Evolutionary conservation across 202 grass and related monocot species (phyloP).

Genomic region (Cymbopogon flexuosus): DNA sequence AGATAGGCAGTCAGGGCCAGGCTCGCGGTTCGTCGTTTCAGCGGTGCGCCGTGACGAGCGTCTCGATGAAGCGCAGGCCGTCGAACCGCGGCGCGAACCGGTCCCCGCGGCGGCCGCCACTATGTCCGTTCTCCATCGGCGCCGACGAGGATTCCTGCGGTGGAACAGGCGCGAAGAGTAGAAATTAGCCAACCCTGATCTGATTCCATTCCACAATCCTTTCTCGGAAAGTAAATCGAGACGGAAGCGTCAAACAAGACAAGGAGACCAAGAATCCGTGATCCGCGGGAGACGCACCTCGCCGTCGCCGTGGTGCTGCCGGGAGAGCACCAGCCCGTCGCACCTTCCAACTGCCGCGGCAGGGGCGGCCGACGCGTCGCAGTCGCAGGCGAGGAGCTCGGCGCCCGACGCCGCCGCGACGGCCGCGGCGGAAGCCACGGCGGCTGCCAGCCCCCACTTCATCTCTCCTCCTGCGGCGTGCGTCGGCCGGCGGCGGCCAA

Average conservation of each 20-base stretch:
- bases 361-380: not conserved
- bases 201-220: not conserved
- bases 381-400: constrained; percentile 43
- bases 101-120: not conserved
- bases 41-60: constrained; percentile 69
- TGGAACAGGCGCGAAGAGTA: not conserved
- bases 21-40: not conserved
- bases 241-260: not conserved
- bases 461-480: not conserved
- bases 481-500: not conserved
- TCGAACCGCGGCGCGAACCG: constrained; percentile 71
- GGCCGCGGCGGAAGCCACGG: constrained; percentile 32
- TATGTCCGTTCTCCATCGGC: not conserved
- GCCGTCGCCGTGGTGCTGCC: constrained; percentile 13
- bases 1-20: not conserved
- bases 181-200: not conserved
- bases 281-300: not conserved
- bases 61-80: constrained; percentile 73
- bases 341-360: constrained; percentile 24
- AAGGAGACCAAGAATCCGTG: not conserved
- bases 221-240: not conserved
- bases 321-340: constrained; percentile 24
- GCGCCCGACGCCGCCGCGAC: constrained; percentile 41
- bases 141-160: constrained; percentile 12
- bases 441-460: constrained; percentile 44